Evolutionary conservation across 2,329 filamentous ascomycete genomes (phyloP).

Genomic region (Colletotrichum sp.): DNA sequence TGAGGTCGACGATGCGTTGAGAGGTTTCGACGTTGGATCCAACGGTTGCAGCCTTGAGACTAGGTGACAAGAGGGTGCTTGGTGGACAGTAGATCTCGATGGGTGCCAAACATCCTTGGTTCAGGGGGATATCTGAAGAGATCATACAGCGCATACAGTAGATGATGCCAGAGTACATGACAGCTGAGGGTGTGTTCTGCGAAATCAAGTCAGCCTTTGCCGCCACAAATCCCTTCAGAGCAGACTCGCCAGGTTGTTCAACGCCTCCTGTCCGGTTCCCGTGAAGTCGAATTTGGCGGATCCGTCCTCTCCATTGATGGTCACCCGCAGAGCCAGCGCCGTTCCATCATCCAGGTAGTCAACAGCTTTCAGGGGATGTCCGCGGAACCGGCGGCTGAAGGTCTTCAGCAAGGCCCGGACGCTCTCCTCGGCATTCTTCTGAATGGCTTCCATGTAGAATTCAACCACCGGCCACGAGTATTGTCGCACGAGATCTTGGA

Average conservation of each 20-base stretch:
- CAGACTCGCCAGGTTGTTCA: slow-evolving; percentile 25
- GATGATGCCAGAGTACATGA: slow-evolving; percentile 33
- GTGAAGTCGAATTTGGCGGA: slow-evolving; percentile 65
- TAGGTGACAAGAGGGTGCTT: slow-evolving; percentile 33
- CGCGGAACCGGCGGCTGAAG: slow-evolving; percentile 59
- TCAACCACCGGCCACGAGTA: slow-evolving; percentile 36
- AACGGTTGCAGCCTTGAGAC: slow-evolving; percentile 76
- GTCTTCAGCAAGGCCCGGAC: slow-evolving; percentile 33
- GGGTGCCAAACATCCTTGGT: slow-evolving; percentile 82
- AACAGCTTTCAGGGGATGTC: slow-evolving; percentile 71
- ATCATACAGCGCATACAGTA: slow-evolving; percentile 72
- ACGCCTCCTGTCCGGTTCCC: slow-evolving; percentile 57
- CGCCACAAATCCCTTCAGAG: not conserved
- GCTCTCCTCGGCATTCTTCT: slow-evolving; percentile 1
- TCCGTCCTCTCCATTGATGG: slow-evolving; percentile 68
- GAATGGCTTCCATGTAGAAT: slow-evolving; percentile 13
- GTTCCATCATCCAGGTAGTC: slow-evolving; percentile 75
- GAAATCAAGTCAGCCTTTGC: not conserved
- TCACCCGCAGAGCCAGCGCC: slow-evolving; percentile 27
- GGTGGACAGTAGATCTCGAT: slow-evolving; percentile 77
- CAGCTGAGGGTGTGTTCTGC: slow-evolving; percentile 13
- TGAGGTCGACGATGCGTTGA: slow-evolving; percentile 84
- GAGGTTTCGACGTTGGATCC: slow-evolving; percentile 82
- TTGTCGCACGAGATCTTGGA: slow-evolving; percentile 37
- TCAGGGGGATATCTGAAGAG: slow-evolving; percentile 80